Conservation (phyloP, 805 yeast species). For the Ogataea salicorniae region DNA sequence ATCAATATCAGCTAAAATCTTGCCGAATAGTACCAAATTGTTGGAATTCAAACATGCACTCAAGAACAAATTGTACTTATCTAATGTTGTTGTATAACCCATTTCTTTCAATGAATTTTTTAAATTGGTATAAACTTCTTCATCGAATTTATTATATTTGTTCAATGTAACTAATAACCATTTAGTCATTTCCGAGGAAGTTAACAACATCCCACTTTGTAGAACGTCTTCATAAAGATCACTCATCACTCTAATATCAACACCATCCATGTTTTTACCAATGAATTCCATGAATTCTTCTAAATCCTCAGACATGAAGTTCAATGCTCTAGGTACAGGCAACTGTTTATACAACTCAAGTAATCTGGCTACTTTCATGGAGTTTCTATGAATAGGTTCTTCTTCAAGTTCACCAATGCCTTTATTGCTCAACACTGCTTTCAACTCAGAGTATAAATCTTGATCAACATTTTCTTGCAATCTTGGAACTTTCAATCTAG, state of each 20-base stretch:
- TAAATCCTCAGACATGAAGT: slow-evolving; percentile 14
- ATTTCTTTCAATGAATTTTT: slow-evolving; percentile 4
- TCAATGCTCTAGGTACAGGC: slow-evolving; percentile 17
- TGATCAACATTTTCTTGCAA: slow-evolving; percentile 6
- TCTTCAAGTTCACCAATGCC: background rate
- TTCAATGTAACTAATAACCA: slow-evolving; percentile 12
- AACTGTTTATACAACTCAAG: slow-evolving; percentile 13
- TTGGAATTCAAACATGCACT: slow-evolving; percentile 11
- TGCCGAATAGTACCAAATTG: slow-evolving; percentile 13
- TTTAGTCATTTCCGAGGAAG: slow-evolving; percentile 14
- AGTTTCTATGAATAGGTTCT: background rate
- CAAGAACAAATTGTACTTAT: slow-evolving; percentile 14
- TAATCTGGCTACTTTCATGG: background rate
- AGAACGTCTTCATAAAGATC: slow-evolving; percentile 18
- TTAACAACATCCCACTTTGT: slow-evolving; percentile 15
- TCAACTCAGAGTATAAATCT: slow-evolving; percentile 8
- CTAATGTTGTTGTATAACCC: slow-evolving; percentile 13
- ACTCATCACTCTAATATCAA: slow-evolving; percentile 8
- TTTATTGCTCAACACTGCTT: slow-evolving; percentile 4
- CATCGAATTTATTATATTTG: slow-evolving; percentile 6
- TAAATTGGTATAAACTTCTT: slow-evolving; percentile 8
- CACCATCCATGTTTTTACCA: slow-evolving; percentile 6
- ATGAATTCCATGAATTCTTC: slow-evolving; percentile 17
- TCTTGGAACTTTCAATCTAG: slow-evolving; percentile 9
- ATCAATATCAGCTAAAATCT: slow-evolving; percentile 13